Percentiles rank a stretch among this genome's conserved stretches.
phyloP scores from a whole-genome alignment of 495 filamentous ascomycete species.

The Penicillium macrosclerotiorum region DNA sequence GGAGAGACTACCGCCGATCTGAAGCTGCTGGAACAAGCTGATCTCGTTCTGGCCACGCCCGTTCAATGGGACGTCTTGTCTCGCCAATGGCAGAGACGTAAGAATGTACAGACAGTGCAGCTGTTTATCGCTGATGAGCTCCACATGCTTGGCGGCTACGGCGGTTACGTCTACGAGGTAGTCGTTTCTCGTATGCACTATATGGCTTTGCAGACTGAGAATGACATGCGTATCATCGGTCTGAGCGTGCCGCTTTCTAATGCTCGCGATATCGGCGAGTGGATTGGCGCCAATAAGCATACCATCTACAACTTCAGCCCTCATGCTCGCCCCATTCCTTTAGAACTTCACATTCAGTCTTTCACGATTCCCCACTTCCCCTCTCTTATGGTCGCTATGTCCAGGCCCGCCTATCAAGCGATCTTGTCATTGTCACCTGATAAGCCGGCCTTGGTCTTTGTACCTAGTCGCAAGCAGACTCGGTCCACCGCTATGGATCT shows the following conservation, averaged over 20 bases:
- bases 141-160: constrained; percentile 88
- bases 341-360: constrained; percentile 94
- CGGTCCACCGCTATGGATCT: constrained; percentile 88
- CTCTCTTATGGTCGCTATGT: constrained; percentile 97
- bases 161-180: constrained; percentile 90
- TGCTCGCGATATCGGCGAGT: constrained; percentile 90
- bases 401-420: constrained; percentile 84
- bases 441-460: constrained; percentile 87
- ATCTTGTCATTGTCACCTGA: constrained; percentile 81
- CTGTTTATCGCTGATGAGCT: constrained; percentile 96
- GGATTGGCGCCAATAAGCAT: constrained; percentile 98
- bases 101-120: constrained; percentile 88
- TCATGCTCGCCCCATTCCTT: constrained; percentile 76
- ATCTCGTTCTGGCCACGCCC: constrained; percentile 91
- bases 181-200: constrained; percentile 97
- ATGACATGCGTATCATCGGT: constrained; percentile 81
- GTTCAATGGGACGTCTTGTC: constrained; percentile 95
- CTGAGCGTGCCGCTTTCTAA: constrained; percentile 92
- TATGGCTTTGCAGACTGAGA: constrained; percentile 84
- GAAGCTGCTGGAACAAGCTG: constrained; percentile 81
- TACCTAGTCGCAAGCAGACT: constrained; percentile 89
- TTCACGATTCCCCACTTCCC: constrained; percentile 97
- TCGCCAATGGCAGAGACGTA: constrained; percentile 90
- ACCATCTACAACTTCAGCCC: constrained; percentile 99
- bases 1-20: constrained; percentile 92